These are phyloP conservation scores for Metschnikowia bowlesiae DNA, from an alignment of 805 yeast genomes.

Conservation along the genomic window DNA sequence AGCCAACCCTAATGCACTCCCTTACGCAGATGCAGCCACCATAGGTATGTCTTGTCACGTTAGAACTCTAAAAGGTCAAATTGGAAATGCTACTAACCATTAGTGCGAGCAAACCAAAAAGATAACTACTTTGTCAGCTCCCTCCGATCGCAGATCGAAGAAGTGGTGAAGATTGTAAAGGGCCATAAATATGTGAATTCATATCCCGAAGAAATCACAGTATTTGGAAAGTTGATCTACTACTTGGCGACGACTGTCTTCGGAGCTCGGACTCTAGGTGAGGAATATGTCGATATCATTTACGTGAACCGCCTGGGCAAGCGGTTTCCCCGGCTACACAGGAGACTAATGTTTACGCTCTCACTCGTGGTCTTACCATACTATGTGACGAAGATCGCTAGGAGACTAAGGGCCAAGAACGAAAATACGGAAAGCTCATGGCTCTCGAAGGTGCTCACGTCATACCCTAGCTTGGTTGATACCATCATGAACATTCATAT, in stretches of 20 bases:
- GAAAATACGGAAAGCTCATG: constrained; percentile 16
- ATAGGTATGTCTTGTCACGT: constrained; percentile 49
- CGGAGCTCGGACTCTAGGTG: constrained; percentile 85
- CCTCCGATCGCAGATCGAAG: constrained; percentile 51
- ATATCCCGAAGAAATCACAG: constrained; percentile 58
- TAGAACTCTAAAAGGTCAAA: too few species aligned
- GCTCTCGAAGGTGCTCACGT: constrained; percentile 23
- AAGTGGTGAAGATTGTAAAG: constrained; percentile 49
- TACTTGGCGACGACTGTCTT: constrained; percentile 68
- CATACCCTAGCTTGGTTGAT: constrained; percentile 48
- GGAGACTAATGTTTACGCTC: constrained; percentile 55
- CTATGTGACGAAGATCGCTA: constrained; percentile 31
- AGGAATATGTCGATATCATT: constrained; percentile 82
- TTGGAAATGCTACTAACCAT: constrained; percentile 18
- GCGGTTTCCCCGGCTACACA: constrained; percentile 40
- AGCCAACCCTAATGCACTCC: constrained; percentile 28
- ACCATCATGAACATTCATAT: constrained; percentile 63
- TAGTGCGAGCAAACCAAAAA: constrained; percentile 85
- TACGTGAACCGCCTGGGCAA: constrained; percentile 56
- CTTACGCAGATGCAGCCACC: constrained; percentile 83
- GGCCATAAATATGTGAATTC: constrained; percentile 64
- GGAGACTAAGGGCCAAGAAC: constrained; percentile 18
- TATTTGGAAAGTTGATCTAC: constrained; percentile 57
- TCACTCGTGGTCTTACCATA: constrained; percentile 65
- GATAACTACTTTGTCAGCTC: constrained; percentile 67